Conservation (phyloP, 257 asterid genomes). For the Jaltomata sinuosa region DNA sequence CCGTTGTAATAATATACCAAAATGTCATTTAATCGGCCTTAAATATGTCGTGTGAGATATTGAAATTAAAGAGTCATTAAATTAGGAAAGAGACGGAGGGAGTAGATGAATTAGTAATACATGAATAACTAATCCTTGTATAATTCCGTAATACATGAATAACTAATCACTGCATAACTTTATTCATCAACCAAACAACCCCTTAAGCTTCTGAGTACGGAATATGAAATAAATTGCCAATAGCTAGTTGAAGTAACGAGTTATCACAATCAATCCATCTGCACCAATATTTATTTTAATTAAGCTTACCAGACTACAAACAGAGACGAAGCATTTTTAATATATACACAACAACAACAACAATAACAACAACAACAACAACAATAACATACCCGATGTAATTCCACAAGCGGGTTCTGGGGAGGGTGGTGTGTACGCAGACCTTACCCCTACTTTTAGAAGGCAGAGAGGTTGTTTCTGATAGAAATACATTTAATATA, state of each 20-base stretch:
- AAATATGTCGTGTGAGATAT: no score
- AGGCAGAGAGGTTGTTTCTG: background rate
- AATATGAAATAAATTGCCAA: background rate
- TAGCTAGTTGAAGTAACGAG: background rate
- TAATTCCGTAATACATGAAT: no score
- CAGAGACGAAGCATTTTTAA: background rate
- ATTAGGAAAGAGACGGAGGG: no score
- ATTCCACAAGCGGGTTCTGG: background rate
- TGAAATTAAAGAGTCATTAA: no score
- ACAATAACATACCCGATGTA: background rate
- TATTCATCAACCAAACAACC: background rate
- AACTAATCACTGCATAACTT: background rate
- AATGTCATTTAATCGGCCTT: no score
- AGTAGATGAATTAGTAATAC: background rate
- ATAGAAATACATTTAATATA: background rate
- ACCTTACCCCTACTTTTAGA: background rate
- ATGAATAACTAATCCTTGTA: background rate
- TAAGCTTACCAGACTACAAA: background rate
- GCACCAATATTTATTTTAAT: background rate
- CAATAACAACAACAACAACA: no score
- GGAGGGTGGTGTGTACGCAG: background rate
- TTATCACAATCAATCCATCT: background rate
- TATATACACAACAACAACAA: background rate
- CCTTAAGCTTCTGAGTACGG: background rate
- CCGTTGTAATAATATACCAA: no score